Conservation (phyloP, 768 basidiomycete species). For the Boletus sensibilis region DNA sequence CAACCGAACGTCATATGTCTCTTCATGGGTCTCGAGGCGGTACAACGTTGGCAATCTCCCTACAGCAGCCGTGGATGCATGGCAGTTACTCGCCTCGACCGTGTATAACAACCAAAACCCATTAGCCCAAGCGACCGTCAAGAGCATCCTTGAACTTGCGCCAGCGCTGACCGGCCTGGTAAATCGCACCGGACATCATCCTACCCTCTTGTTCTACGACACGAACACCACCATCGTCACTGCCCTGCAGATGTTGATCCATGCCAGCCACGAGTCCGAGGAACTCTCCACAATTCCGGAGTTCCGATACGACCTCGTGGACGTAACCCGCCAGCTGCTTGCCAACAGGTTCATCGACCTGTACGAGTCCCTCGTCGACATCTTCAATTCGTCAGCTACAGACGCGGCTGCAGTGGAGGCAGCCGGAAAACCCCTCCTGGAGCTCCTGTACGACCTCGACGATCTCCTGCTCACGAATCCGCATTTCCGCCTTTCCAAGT, state of each 20-base stretch:
- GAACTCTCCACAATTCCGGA: constrained; percentile 29
- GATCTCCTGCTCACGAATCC: constrained; percentile 31
- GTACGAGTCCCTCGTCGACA: constrained; percentile 32
- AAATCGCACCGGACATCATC: constrained; percentile 33
- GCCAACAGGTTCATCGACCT: constrained; percentile 37
- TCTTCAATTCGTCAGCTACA: constrained; percentile 26
- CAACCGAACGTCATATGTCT: constrained; percentile 32
- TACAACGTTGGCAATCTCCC: constrained; percentile 32
- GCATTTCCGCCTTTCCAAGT: constrained; percentile 35
- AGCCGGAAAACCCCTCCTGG: constrained; percentile 29
- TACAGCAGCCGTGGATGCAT: constrained; percentile 30
- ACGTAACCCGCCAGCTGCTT: constrained; percentile 40
- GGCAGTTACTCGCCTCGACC: constrained; percentile 36
- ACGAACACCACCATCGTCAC: constrained; percentile 64
- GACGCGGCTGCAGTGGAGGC: constrained; percentile 20
- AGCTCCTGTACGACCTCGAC: constrained; percentile 37
- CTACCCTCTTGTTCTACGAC: constrained; percentile 38
- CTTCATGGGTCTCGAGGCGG: constrained; percentile 36
- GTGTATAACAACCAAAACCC: constrained; percentile 40
- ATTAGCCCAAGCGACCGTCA: constrained; percentile 34
- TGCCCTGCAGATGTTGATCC: constrained; percentile 68
- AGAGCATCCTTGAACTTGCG: constrained; percentile 38
- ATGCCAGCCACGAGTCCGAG: constrained; percentile 20
- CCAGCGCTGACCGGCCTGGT: constrained; percentile 36
- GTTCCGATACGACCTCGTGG: constrained; percentile 40